A percentile compares a stretch with the other conserved stretches of the same genome.
Evolutionary conservation across 2,329 filamentous ascomycete species (phyloP).

Genomic region (Volutella citrinella): DNA sequence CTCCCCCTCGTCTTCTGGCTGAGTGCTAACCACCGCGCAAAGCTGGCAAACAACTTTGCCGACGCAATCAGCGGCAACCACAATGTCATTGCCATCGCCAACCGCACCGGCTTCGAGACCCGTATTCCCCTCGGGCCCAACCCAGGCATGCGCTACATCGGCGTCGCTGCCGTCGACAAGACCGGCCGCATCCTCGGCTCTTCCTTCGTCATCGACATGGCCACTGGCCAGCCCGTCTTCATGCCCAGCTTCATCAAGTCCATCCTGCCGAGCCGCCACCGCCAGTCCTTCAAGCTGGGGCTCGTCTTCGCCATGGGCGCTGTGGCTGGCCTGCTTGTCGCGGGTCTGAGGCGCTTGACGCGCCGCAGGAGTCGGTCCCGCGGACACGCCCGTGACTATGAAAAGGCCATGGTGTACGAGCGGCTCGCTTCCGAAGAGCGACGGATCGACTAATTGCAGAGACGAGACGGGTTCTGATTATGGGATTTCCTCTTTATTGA

Average conservation of each 20-base stretch:
- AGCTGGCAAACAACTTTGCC: conserved; percentile 18
- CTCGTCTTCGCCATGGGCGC: conserved; percentile 4
- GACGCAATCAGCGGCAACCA: conserved; percentile 18
- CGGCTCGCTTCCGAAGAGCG: conserved; percentile 12
- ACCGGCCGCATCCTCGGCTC: conserved; percentile 24
- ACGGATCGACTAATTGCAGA: conserved; percentile 15
- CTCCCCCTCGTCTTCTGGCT: conserved; percentile 4
- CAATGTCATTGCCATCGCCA: conserved; percentile 19
- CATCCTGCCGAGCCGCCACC: conserved; percentile 11
- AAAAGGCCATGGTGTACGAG: conserved; percentile 11
- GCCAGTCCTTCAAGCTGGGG: conserved; percentile 6
- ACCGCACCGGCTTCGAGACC: conserved; percentile 28
- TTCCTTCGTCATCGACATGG: conserved; percentile 25
- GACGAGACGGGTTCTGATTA: neutral
- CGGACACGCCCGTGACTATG: conserved; percentile 7
- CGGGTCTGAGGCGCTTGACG: conserved; percentile 9
- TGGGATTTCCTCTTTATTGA: too few relatives aligned
- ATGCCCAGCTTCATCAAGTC: conserved; percentile 18
- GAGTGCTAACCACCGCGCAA: conserved; percentile 17
- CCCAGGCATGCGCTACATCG: conserved; percentile 20
- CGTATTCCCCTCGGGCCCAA: conserved; percentile 15
- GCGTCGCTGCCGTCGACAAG: conserved; percentile 20
- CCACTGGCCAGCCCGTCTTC: conserved; percentile 21
- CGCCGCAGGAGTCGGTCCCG: conserved; percentile 8
- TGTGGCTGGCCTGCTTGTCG: conserved; percentile 1